These are phyloP conservation scores for Pezicula radicicola DNA, from an alignment of 2,329 filamentous ascomycete genomes.

Conservation along the genomic window DNA sequence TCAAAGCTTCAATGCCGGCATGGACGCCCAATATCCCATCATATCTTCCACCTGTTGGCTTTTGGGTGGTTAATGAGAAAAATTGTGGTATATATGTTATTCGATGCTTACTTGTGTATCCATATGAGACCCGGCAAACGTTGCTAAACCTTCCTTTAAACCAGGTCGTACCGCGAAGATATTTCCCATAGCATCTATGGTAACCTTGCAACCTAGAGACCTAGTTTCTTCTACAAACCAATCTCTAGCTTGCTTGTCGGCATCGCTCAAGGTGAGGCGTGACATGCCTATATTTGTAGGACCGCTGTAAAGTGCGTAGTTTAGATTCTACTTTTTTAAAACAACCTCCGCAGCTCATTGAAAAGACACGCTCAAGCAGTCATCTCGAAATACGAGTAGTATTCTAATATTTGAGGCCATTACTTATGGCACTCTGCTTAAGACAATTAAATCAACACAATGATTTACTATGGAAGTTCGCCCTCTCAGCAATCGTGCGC, in stretches of 20 bases:
- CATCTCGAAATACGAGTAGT: no score
- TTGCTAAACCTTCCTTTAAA: slow-evolving; percentile 54
- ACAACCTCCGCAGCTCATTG: not conserved
- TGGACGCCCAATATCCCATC: slow-evolving; percentile 76
- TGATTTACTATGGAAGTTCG: no score
- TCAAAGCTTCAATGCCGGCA: slow-evolving; percentile 71
- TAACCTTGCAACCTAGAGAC: slow-evolving; percentile 63
- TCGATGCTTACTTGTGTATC: slow-evolving; percentile 48
- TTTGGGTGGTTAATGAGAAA: slow-evolving; percentile 62
- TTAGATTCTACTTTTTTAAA: not conserved
- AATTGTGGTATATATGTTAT: slow-evolving; percentile 45
- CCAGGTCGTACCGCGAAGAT: slow-evolving; percentile 73
- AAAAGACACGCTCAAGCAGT: not conserved
- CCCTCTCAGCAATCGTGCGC: no score
- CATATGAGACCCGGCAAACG: slow-evolving; percentile 68
- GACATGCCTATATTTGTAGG: slow-evolving; percentile 73
- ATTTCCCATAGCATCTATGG: slow-evolving; percentile 75
- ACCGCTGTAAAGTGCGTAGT: slow-evolving; percentile 30
- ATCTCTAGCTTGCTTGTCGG: slow-evolving; percentile 68
- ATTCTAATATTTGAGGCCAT: no score
- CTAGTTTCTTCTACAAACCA: slow-evolving; percentile 70
- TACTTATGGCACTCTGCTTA: no score
- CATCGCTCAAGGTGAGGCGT: slow-evolving; percentile 67
- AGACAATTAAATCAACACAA: no score
- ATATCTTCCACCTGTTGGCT: slow-evolving; percentile 64